Base-by-base conservation (phyloP, 2,329 filamentous ascomycete genomes). In the Cladosporium sp. region DNA sequence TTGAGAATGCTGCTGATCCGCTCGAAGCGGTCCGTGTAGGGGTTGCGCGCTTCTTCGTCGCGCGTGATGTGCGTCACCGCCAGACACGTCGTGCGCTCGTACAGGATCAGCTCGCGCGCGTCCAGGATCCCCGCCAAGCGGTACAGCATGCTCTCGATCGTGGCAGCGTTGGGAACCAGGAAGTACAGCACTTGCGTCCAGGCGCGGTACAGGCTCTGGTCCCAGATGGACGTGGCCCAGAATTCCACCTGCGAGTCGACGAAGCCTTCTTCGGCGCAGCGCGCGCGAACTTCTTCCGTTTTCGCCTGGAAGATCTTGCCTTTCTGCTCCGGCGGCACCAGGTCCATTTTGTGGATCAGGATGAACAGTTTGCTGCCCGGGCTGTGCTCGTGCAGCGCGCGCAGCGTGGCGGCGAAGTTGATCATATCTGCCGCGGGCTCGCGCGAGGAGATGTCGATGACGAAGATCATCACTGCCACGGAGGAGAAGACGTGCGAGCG, bases 151-250 rank as follows among this genome's bases (percentile, higher is more conserved):
- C 82, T 81, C 71, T 97, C 92, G 58, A 99, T 96, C 39, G 88
- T 82, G 15, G 84, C 77, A 1, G 96, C 81, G 63, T 97, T 97
- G 3, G 93, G 93, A n/a, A 97, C 93, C 40, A 99, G 79, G 66
- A 92, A 91, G 76, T 99, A 93, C 54, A 99, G 96, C 61, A 99
- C 96, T 66, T 88, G 89, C 0, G 93, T 93, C 93, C 93, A 99
- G 1, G 93, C 93, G 70, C 95, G 95, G 77, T 97, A 99, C 32
- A 99, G 77, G 50, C 88, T 95, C 74, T 99, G 93, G 65, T 99
- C 93, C 93, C 93, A 99, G 65, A 99, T 99, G 49, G 88, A 95
- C 27, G 92, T 97, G 8, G 90, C 88, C 68, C 96, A 97, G 53
- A 91, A 90, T 52, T 89, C 88, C 54, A 96, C 72, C 41, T 75